Percentiles rank a stretch among this genome's conserved stretches.
phyloP scores from a whole-genome alignment of 495 filamentous ascomycete genomes.

The Penicillium robsamsonii region DNA sequence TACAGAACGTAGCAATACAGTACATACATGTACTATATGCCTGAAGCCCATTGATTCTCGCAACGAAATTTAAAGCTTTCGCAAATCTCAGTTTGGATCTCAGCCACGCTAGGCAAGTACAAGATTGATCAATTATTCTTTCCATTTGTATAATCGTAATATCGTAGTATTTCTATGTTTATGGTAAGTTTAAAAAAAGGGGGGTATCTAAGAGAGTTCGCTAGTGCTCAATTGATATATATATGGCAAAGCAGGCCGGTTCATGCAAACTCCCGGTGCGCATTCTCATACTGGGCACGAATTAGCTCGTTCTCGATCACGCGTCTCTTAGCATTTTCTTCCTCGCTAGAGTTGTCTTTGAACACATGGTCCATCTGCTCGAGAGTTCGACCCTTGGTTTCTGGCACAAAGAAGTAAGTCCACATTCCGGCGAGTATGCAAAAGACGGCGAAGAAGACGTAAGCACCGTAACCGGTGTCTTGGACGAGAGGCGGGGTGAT shows the following conservation, averaged over 20 bases:
- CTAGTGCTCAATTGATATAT: neutral
- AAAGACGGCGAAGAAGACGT: constrained; percentile 57
- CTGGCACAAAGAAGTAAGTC: constrained; percentile 55
- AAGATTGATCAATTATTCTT: neutral
- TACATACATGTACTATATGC: neutral
- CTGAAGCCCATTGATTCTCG: neutral
- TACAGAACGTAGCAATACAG: neutral
- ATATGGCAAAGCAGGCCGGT: neutral
- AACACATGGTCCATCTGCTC: constrained; percentile 57
- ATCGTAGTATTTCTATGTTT: neutral
- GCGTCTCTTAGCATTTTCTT: constrained; percentile 36
- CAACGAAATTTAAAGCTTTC: neutral
- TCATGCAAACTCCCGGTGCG: constrained; percentile 6
- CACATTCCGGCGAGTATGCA: constrained; percentile 53
- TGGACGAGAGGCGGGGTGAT: constrained; percentile 55
- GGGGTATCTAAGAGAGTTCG: neutral
- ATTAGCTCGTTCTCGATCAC: constrained; percentile 41
- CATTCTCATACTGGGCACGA: constrained; percentile 1
- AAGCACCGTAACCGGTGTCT: constrained; percentile 54
- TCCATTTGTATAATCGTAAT: neutral
- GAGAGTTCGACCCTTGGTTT: constrained; percentile 57
- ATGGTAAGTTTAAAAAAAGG: neutral
- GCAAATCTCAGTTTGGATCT: neutral
- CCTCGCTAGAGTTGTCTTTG: constrained; percentile 45
- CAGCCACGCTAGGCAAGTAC: neutral